Conservation (phyloP, 257 asterid species). For the Leonotis leonurus region DNA sequence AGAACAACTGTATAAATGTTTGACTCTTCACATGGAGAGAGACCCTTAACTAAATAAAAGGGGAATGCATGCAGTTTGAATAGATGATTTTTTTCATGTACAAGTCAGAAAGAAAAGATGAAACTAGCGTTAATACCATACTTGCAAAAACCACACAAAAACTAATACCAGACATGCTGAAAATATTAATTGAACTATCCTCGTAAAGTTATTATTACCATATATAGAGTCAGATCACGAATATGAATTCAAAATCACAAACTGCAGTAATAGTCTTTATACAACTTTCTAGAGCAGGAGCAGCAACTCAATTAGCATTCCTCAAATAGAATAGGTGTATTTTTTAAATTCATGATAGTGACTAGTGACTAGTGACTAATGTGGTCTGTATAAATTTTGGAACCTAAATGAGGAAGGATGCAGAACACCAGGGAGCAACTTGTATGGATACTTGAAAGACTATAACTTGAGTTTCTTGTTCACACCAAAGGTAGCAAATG, state of each 20-base stretch:
- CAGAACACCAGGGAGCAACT: neutral
- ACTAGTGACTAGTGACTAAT: neutral
- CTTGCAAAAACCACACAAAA: neutral
- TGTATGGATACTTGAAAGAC: neutral
- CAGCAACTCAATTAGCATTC: neutral
- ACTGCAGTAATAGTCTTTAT: neutral
- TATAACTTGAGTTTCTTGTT: neutral
- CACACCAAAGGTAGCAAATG: neutral
- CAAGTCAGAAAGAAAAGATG: neutral
- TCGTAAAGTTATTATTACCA: neutral
- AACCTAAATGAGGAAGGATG: neutral
- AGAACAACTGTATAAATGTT: neutral
- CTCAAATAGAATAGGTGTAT: neutral
- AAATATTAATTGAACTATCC: neutral
- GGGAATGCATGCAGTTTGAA: neutral
- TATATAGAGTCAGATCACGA: neutral
- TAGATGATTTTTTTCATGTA: neutral
- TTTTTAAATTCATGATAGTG: too few species aligned
- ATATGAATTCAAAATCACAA: neutral
- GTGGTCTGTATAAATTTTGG: neutral
- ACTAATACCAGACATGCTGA: neutral
- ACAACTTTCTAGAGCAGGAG: neutral
- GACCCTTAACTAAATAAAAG: neutral
- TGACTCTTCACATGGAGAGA: neutral
- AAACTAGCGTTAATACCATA: neutral